Percentiles rank a stretch among this genome's conserved stretches.
Conservation (phyloP, 1,139 yeast genomes). For the Candida dubliniensis region DNA sequence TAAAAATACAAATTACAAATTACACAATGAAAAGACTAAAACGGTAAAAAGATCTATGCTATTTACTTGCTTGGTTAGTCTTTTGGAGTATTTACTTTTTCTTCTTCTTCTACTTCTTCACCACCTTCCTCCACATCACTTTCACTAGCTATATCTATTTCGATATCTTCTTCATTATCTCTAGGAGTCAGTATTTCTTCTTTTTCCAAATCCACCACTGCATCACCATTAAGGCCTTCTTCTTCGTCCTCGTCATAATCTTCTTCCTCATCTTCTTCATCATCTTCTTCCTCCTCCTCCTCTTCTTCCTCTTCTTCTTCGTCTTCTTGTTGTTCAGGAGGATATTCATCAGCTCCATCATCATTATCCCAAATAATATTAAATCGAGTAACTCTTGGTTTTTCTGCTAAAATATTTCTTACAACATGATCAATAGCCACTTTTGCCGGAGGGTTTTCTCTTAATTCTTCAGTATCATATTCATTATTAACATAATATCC, state of each 20-base stretch:
- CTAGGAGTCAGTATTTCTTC: slow-evolving; percentile 30
- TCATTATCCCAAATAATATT: slow-evolving; percentile 92
- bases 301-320: slow-evolving; percentile 56
- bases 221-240: slow-evolving; percentile 37
- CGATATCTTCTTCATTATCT: slow-evolving; percentile 30
- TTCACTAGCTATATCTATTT: slow-evolving; percentile 29
- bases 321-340: slow-evolving; percentile 58
- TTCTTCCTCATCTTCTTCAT: slow-evolving; percentile 55
- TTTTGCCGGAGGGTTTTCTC: slow-evolving; percentile 91
- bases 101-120: slow-evolving; percentile 51
- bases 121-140: slow-evolving; percentile 48
- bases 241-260: slow-evolving; percentile 51
- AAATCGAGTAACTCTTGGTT: slow-evolving; percentile 95
- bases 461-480: slow-evolving; percentile 86
- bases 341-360: slow-evolving; percentile 63
- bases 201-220: slow-evolving; percentile 34
- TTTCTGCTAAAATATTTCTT: slow-evolving; percentile 91
- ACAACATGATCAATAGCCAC: slow-evolving; percentile 95
- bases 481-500: slow-evolving; percentile 98
- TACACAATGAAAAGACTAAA: not conserved
- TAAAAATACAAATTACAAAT: not conserved
- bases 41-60: too few relatives aligned
- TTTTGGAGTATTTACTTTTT: slow-evolving; percentile 32
- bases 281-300: slow-evolving; percentile 58
- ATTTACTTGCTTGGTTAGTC: slow-evolving; percentile 8